Evolutionary conservation across 2,329 filamentous ascomycete species (phyloP).

Genomic region (Pestalotiopsis sp.): DNA sequence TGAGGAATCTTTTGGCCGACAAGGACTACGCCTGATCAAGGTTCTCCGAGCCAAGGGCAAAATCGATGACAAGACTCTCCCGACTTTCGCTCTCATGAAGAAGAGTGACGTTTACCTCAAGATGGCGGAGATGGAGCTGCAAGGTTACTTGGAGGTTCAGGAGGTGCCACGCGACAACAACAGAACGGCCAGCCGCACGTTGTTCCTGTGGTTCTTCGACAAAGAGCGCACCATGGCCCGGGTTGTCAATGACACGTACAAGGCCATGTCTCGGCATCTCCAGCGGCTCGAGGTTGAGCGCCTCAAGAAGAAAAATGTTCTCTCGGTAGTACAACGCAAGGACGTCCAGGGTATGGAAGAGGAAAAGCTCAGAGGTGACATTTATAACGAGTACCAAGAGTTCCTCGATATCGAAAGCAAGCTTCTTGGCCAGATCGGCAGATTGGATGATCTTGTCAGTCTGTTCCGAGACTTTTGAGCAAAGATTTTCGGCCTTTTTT

Average conservation of each 20-base stretch:
- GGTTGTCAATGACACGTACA: conserved; percentile 82
- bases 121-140: conserved; percentile 82
- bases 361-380: conserved; percentile 73
- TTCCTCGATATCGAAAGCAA: conserved; percentile 69
- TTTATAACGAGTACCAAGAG: conserved; percentile 64
- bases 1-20: conserved; percentile 72
- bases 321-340: conserved; percentile 80
- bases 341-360: conserved; percentile 86
- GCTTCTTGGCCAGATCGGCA: conserved; percentile 75
- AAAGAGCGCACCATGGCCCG: conserved; percentile 68
- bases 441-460: conserved; percentile 83
- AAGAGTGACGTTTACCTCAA: conserved; percentile 84
- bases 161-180: conserved; percentile 90
- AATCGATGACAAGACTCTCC: conserved; percentile 89
- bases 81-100: conserved; percentile 78
- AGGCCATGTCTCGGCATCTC: conserved; percentile 82
- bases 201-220: conserved; percentile 94
- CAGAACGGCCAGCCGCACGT: conserved; percentile 77
- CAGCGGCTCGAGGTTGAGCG: conserved; percentile 80
- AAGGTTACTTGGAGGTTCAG: conserved; percentile 86
- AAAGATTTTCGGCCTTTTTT: background rate
- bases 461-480: conserved; percentile 76
- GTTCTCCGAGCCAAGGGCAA: conserved; percentile 87
- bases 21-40: conserved; percentile 80
- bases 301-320: conserved; percentile 68